A percentile compares a stretch with the other conserved stretches of the same genome.
Conservation (phyloP, 345 rosid genomes). For the Eutrema heterophyllum region DNA sequence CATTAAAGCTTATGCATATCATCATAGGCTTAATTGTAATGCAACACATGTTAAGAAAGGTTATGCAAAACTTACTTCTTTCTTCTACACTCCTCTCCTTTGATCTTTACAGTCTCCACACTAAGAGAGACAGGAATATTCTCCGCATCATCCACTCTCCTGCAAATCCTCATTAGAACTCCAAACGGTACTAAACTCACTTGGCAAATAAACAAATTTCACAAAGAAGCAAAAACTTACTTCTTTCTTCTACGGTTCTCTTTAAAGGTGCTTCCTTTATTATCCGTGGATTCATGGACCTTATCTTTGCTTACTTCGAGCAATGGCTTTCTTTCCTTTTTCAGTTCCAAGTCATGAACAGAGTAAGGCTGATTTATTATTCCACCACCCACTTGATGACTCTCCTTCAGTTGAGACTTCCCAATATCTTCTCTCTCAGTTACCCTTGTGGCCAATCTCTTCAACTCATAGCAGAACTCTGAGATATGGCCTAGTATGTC, state of each 20-base stretch:
- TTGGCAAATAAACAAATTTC: not conserved
- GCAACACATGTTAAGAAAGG: not conserved
- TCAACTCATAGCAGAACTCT: conserved; percentile 75
- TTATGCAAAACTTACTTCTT: conserved; percentile 42
- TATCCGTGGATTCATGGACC: conserved; percentile 25
- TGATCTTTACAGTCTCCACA: conserved; percentile 49
- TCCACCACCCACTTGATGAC: conserved; percentile 23
- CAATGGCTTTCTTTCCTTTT: conserved; percentile 58
- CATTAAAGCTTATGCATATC: not conserved
- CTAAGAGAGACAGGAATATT: conserved; percentile 49
- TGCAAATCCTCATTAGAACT: not conserved
- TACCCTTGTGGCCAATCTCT: conserved; percentile 66
- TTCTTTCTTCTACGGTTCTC: conserved; percentile 50
- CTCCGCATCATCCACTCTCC: conserved; percentile 49
- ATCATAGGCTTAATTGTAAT: not conserved
- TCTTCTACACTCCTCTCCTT: conserved; percentile 43
- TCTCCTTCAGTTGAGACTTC: conserved; percentile 30
- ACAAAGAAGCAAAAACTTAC: conserved; percentile 33
- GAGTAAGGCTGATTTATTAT: conserved; percentile 30
- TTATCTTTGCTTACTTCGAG: conserved; percentile 41
- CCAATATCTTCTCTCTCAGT: conserved; percentile 56
- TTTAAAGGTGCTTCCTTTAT: conserved; percentile 38
- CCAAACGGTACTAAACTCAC: not conserved
- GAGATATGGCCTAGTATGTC: conserved; percentile 71
- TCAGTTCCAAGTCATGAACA: conserved; percentile 31